These are phyloP conservation scores for Termitomyces sp. DNA, from an alignment of 768 basidiomycete genomes.

Conservation along the genomic window DNA sequence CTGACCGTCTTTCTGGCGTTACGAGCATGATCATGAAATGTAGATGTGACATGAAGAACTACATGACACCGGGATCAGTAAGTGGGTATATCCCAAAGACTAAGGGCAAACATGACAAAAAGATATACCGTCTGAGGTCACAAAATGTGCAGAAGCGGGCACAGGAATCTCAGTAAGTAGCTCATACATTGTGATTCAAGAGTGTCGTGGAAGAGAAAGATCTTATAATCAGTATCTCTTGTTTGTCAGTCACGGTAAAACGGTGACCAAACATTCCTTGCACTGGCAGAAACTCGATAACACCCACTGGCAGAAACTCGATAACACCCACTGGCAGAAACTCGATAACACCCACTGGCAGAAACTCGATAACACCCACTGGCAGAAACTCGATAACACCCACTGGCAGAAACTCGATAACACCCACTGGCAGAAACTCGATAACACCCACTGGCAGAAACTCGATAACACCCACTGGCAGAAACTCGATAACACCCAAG, in stretches of 20 bases:
- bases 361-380: neutral
- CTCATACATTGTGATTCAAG: constrained; percentile 27
- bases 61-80: neutral
- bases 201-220: neutral
- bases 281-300: neutral
- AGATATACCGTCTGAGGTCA: constrained; percentile 20
- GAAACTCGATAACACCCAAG: neutral
- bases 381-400: neutral
- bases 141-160: constrained; percentile 33
- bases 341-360: neutral
- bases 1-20: constrained; percentile 45
- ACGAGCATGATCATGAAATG: constrained; percentile 46
- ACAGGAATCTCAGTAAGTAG: constrained; percentile 39
- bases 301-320: neutral
- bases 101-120: neutral
- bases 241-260: neutral
- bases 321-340: too few species aligned
- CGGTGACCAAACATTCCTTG: too few species aligned
- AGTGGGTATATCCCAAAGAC: neutral
- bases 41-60: constrained; percentile 45
- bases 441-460: too few species aligned
- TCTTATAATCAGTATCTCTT: neutral
- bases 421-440: neutral
- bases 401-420: neutral
- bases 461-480: neutral